These are phyloP conservation scores for Trametes cubensis DNA, from an alignment of 768 basidiomycete genomes.

Conservation along the genomic window DNA sequence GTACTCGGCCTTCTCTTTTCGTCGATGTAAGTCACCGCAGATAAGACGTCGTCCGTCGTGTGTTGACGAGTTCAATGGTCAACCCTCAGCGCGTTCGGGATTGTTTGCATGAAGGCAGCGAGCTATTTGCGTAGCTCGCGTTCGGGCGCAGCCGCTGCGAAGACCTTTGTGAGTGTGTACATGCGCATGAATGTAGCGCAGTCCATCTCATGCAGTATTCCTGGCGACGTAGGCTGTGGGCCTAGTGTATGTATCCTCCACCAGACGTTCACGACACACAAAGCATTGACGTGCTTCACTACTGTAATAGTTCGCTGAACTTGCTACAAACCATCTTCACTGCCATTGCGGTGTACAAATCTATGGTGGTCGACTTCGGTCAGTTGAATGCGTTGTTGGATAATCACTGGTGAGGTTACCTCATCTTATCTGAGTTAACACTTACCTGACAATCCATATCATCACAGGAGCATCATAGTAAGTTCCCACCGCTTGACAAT, in stretches of 20 bases:
- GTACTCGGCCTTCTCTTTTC: constrained; percentile 12
- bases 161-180: not conserved
- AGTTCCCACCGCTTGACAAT: not conserved
- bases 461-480: constrained; percentile 15
- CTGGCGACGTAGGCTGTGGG: not conserved
- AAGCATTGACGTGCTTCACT: not conserved
- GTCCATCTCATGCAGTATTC: not conserved
- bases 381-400: not conserved
- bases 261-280: not conserved
- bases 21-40: constrained; percentile 4
- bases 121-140: not conserved
- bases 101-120: constrained; percentile 4
- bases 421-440: not conserved
- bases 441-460: no score
- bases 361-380: constrained; percentile 4
- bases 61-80: not conserved
- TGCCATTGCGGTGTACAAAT: not conserved
- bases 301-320: constrained; percentile 4
- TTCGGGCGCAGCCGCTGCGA: not conserved
- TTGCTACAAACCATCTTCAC: constrained; percentile 8
- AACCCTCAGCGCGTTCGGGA: constrained; percentile 7
- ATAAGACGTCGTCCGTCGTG: not conserved
- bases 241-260: constrained; percentile 3
- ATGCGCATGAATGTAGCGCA: not conserved
- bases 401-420: not conserved